Evolutionary conservation across 1,139 yeast species (phyloP).

Genomic region (Blastobotrys indianensis): DNA sequence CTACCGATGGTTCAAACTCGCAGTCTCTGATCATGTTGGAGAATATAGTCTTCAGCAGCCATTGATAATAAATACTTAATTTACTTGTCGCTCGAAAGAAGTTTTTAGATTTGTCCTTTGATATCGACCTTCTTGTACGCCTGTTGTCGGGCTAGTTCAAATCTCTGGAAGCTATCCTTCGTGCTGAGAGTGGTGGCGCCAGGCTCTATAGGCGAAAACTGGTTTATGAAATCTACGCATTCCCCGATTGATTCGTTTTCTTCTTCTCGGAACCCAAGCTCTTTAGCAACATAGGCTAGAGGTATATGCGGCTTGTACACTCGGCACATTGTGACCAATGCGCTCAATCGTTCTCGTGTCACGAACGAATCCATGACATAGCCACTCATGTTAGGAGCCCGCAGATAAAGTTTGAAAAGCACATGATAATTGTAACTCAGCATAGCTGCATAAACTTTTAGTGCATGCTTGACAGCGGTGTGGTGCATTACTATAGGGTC

Average conservation of each 20-base stretch:
- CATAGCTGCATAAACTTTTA: constrained; percentile 41
- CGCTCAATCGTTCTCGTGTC: constrained; percentile 53
- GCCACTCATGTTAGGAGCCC: constrained; percentile 40
- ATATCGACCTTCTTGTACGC: constrained; percentile 70
- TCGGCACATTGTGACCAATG: constrained; percentile 53
- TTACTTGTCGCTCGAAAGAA: not conserved
- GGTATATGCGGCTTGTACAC: constrained; percentile 52
- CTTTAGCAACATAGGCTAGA: constrained; percentile 40
- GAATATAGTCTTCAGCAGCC: too few relatives aligned
- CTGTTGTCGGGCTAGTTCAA: constrained; percentile 42
- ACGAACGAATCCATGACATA: constrained; percentile 44
- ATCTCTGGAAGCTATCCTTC: constrained; percentile 42
- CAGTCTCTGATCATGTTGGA: too few relatives aligned
- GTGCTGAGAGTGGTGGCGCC: constrained; percentile 25
- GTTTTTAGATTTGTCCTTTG: constrained; percentile 63
- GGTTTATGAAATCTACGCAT: constrained; percentile 7
- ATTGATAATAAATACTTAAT: too few relatives aligned
- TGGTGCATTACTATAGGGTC: constrained; percentile 22
- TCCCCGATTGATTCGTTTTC: constrained; percentile 27
- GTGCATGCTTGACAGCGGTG: constrained; percentile 40
- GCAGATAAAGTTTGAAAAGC: constrained; percentile 43
- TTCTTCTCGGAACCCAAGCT: constrained; percentile 42
- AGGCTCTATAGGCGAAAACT: constrained; percentile 6
- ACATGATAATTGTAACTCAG: constrained; percentile 47
- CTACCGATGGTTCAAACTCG: too few relatives aligned